Evolutionary conservation across 148 eudicot species (phyloP), one percentile per base, ranked within the genome.

Genomic region (Vaccinium darrowii): DNA sequence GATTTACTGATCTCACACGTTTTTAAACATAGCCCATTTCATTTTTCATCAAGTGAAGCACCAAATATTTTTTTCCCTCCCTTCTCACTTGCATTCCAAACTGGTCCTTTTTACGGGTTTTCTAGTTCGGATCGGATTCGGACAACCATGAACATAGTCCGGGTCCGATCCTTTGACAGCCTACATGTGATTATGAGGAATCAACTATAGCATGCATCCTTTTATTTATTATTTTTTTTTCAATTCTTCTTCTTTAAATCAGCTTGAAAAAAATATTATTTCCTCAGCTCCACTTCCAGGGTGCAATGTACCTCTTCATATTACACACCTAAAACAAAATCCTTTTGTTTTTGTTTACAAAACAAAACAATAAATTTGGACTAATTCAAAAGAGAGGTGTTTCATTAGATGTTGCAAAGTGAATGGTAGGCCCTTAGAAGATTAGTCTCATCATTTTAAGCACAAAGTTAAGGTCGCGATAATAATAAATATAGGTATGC

Each of bases 401-500:
- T 49, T 5, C 13, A 25, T 81, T 65, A 65, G 51, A 60, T 13
- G n/a, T 14, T 81, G 83, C 13, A 6, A 81, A 49, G 73, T 65
- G 76, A 25, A 12, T 7, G 56, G 83, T 81, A 65, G 83, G 83
- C 16, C 75, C 83, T 81, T 62, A 19, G 36, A 65, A 62, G 75
- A 81, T 65, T 50, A 47, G 53, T 49, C 69, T 80, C 25, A 36
- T 39, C 52, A 80, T 58, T 12, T 60, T 36, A 58, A 80, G 25
- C 53, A 80, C 65, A 39, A 80, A 80, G 23, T 33, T 43, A 62
- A 62, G 83, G 56, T 81, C 0, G 72, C 33, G 73, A 81, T 62
- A 43, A 39, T 62, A 19, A 60, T 81, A 71, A 16, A 15, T 60
- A 43, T 43, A 43, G 47, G 47, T 43, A 43, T 43, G 47, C 47